These are phyloP conservation scores for Colletotrichum tropicicola DNA, from an alignment of 2,329 filamentous ascomycete genomes.

Conservation along the genomic window DNA sequence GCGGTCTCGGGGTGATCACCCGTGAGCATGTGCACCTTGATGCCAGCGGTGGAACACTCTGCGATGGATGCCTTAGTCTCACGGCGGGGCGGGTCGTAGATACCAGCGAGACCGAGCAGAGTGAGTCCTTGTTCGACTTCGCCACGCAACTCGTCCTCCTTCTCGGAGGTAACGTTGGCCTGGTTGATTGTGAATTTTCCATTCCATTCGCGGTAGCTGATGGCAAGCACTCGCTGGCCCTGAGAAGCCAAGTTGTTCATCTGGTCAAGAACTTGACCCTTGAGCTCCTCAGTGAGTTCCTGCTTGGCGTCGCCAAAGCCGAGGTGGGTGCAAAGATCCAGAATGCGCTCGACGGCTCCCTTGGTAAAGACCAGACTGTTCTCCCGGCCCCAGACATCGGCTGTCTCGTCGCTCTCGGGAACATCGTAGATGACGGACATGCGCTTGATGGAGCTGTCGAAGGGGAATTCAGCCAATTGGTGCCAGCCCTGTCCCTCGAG, in stretches of 20 bases:
- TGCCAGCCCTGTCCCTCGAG: slow-evolving; percentile 65
- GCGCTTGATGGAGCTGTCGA: slow-evolving; percentile 80
- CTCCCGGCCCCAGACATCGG: slow-evolving; percentile 47
- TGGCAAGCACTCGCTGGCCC: slow-evolving; percentile 76
- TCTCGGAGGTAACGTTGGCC: slow-evolving; percentile 36
- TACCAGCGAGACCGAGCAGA: slow-evolving; percentile 83
- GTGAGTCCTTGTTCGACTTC: slow-evolving; percentile 73
- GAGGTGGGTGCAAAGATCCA: slow-evolving; percentile 63
- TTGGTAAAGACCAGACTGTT: slow-evolving; percentile 68
- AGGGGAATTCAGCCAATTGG: slow-evolving; percentile 77
- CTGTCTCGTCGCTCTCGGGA: slow-evolving; percentile 47
- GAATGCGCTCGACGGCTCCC: slow-evolving; percentile 68
- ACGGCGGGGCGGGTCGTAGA: slow-evolving; percentile 86
- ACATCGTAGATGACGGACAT: slow-evolving; percentile 79
- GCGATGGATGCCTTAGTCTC: slow-evolving; percentile 80
- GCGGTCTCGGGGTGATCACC: slow-evolving; percentile 85
- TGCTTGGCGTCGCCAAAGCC: slow-evolving; percentile 52
- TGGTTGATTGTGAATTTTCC: slow-evolving; percentile 55
- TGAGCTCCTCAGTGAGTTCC: slow-evolving; percentile 59
- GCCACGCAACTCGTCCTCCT: slow-evolving; percentile 56
- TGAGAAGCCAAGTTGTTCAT: slow-evolving; percentile 70
- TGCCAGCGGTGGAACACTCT: slow-evolving; percentile 77
- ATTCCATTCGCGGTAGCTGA: slow-evolving; percentile 71
- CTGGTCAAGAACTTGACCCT: slow-evolving; percentile 59
- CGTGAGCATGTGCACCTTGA: slow-evolving; percentile 85